Evolutionary conservation across 2,329 filamentous ascomycete species (phyloP).

Genomic region (Myriosclerotinia curreyana): DNA sequence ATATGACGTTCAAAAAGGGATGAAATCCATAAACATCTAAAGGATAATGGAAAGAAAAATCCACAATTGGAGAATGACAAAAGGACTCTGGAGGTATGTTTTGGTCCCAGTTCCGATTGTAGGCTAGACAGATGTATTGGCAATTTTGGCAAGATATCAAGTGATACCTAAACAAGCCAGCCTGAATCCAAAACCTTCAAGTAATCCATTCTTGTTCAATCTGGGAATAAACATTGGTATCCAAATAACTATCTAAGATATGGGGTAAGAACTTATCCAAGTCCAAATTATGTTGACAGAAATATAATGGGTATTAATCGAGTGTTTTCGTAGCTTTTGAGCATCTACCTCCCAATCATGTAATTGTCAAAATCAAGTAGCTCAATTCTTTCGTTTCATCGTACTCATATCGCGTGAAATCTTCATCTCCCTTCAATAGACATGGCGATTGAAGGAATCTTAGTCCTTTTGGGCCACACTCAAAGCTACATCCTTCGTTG

Average conservation of each 20-base stretch:
- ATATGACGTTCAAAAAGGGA: neutral
- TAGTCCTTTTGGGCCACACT: slow-evolving; percentile 28
- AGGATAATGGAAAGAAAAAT: neutral
- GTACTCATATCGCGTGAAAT: slow-evolving; percentile 11
- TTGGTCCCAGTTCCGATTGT: neutral
- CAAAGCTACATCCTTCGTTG: slow-evolving; percentile 35
- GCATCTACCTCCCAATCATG: slow-evolving; percentile 12
- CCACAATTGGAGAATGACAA: neutral
- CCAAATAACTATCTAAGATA: slow-evolving; percentile 17
- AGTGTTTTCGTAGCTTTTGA: slow-evolving; percentile 8
- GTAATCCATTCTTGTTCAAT: too few species aligned
- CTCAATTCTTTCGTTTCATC: slow-evolving; percentile 7
- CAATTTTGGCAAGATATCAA: neutral
- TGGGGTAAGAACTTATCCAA: neutral
- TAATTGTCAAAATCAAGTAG: slow-evolving; percentile 7
- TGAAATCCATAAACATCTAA: neutral
- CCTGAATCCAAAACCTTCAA: neutral
- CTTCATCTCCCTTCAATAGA: neutral
- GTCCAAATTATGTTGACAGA: neutral
- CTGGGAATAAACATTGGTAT: neutral
- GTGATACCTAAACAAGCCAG: neutral
- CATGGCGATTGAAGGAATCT: neutral
- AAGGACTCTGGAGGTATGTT: neutral
- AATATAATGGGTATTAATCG: slow-evolving; percentile 16
- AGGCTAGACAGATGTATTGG: neutral